Conservation (phyloP, 2,329 filamentous ascomycete species). For the Colletotrichum paranaense region DNA sequence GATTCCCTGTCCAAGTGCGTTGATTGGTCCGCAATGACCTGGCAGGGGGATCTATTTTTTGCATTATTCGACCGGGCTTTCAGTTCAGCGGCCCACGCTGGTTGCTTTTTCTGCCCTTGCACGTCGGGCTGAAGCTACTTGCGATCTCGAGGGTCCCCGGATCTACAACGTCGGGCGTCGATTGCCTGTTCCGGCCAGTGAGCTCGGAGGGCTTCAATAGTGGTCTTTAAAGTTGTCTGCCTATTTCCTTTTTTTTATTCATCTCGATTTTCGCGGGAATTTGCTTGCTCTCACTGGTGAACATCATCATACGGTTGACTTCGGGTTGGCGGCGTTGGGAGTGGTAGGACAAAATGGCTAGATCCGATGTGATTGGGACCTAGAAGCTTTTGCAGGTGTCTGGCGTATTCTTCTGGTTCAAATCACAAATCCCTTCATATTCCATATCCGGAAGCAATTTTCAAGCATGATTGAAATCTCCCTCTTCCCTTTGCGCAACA, state of each 20-base stretch:
- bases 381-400: constrained; percentile 10
- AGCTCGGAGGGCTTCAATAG: background rate
- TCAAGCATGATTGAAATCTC: background rate
- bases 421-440: background rate
- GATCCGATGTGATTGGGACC: constrained; percentile 5
- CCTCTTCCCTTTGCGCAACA: background rate
- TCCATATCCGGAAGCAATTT: constrained; percentile 17
- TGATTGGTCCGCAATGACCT: constrained; percentile 18
- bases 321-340: constrained; percentile 19
- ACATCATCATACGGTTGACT: constrained; percentile 15
- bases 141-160: constrained; percentile 10
- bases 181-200: background rate
- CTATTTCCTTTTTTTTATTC: background rate
- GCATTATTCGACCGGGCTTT: constrained; percentile 18
- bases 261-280: constrained; percentile 7
- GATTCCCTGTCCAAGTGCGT: constrained; percentile 6
- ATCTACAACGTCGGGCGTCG: constrained; percentile 28
- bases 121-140: constrained; percentile 14
- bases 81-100: constrained; percentile 21
- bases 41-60: constrained; percentile 9
- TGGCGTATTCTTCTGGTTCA: constrained; percentile 1
- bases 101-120: constrained; percentile 26
- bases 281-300: background rate
- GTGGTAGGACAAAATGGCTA: background rate
- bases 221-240: background rate